Percentiles rank a stretch among this genome's conserved stretches.
Evolutionary conservation across 805 yeast species (phyloP).

Genomic region (Metschnikowia noctiluminum): DNA sequence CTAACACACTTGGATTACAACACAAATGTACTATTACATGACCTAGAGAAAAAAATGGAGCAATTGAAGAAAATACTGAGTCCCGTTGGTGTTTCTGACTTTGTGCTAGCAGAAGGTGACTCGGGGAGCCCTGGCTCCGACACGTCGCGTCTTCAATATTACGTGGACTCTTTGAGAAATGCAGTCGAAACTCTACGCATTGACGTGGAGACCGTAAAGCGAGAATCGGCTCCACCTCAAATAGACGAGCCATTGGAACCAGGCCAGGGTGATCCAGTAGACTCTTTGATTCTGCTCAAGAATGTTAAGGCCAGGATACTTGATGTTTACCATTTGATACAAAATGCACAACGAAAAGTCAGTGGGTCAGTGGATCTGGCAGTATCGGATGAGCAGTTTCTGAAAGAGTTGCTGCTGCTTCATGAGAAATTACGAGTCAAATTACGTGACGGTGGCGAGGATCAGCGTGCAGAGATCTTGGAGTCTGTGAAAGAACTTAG

Average conservation of each 20-base stretch:
- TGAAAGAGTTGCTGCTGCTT: constrained; percentile 39
- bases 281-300: constrained; percentile 44
- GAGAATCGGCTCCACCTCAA: not conserved
- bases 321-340: constrained; percentile 46
- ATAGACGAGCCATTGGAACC: not conserved
- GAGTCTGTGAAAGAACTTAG: constrained; percentile 47
- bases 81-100: constrained; percentile 40
- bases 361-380: constrained; percentile 9
- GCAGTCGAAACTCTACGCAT: constrained; percentile 54
- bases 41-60: constrained; percentile 49
- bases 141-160: constrained; percentile 64
- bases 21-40: constrained; percentile 54
- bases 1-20: constrained; percentile 60
- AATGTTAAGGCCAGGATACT: constrained; percentile 43
- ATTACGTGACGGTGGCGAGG: constrained; percentile 22
- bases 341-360: constrained; percentile 17
- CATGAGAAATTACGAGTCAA: constrained; percentile 45
- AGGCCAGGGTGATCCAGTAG: constrained; percentile 14
- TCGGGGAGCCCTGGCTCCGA: constrained; percentile 16
- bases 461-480: constrained; percentile 30
- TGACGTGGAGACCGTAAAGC: constrained; percentile 12
- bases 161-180: constrained; percentile 56
- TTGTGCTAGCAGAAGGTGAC: constrained; percentile 6
- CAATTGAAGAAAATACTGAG: constrained; percentile 50
- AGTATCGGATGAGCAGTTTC: constrained; percentile 18